A percentile compares a stretch with the other conserved stretches of the same genome.
Conservation (phyloP, 2,329 filamentous ascomycete species). For the Botrytis squamosa region DNA sequence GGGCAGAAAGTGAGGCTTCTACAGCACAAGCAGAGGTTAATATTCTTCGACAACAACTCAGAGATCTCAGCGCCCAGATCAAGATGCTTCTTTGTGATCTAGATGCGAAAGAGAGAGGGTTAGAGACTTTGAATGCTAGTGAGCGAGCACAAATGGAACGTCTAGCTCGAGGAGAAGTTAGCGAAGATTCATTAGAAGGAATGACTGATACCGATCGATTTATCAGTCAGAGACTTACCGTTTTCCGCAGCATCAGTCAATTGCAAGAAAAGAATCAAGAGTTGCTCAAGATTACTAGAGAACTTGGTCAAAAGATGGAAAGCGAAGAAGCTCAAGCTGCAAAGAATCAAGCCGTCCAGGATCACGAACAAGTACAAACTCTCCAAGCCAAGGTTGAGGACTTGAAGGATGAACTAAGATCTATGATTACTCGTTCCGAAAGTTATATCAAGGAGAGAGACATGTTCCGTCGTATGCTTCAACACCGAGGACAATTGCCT, state of each 20-base stretch:
- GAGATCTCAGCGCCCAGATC: slow-evolving; percentile 85
- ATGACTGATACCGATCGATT: slow-evolving; percentile 83
- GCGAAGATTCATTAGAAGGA: slow-evolving; percentile 68
- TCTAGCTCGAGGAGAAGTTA: slow-evolving; percentile 72
- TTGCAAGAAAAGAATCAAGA: slow-evolving; percentile 87
- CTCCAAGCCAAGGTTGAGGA: slow-evolving; percentile 71
- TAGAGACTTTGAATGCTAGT: slow-evolving; percentile 67
- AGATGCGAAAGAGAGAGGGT: slow-evolving; percentile 76
- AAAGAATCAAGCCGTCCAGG: slow-evolving; percentile 60
- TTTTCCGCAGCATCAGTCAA: slow-evolving; percentile 82
- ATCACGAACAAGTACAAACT: slow-evolving; percentile 70
- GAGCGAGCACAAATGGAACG: slow-evolving; percentile 75
- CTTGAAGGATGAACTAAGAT: slow-evolving; percentile 81
- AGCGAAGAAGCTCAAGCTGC: slow-evolving; percentile 77
- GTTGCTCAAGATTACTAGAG: slow-evolving; percentile 76
- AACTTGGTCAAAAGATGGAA: slow-evolving; percentile 86
- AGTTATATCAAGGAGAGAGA: slow-evolving; percentile 95
- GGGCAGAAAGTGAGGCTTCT: slow-evolving; percentile 70
- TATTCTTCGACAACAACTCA: slow-evolving; percentile 80
- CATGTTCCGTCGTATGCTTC: slow-evolving; percentile 93
- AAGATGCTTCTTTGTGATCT: slow-evolving; percentile 88
- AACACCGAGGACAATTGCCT: slow-evolving; percentile 66
- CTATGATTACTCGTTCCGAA: slow-evolving; percentile 79
- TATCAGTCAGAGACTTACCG: slow-evolving; percentile 84
- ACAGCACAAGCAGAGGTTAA: slow-evolving; percentile 66